Percentiles rank a stretch among this genome's conserved stretches.
Conservation (phyloP, 106 monocot species). For the Allium cepa region DNA sequence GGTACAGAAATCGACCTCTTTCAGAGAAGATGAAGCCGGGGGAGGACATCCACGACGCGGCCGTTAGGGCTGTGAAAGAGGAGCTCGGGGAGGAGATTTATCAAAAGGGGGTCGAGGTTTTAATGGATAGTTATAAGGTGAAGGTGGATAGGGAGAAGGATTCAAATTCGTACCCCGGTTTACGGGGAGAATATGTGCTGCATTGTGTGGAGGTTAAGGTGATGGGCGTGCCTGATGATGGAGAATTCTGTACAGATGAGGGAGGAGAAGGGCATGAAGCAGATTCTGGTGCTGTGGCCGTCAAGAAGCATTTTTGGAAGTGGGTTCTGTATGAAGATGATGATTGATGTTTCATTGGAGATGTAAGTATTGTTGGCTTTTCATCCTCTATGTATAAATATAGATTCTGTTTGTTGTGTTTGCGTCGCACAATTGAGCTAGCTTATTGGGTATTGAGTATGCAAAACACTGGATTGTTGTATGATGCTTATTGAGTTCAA, state of each 20-base stretch:
- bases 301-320: slow-evolving; percentile 77
- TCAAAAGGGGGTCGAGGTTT: slow-evolving; percentile 15
- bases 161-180: slow-evolving; percentile 73
- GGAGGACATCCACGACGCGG: slow-evolving; percentile 68
- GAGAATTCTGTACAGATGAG: slow-evolving; percentile 85
- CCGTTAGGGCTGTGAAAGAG: slow-evolving; percentile 49
- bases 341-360: background rate
- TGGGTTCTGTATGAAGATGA: slow-evolving; percentile 20
- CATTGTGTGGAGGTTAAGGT: slow-evolving; percentile 65
- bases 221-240: slow-evolving; percentile 67
- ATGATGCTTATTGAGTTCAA: no score
- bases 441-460: no score
- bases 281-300: slow-evolving; percentile 25
- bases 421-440: no score
- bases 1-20: slow-evolving; percentile 43
- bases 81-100: slow-evolving; percentile 34
- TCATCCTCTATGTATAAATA: no score
- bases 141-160: slow-evolving; percentile 69
- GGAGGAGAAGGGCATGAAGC: slow-evolving; percentile 35
- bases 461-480: no score
- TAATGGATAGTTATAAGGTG: slow-evolving; percentile 27
- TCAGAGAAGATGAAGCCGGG: slow-evolving; percentile 95
- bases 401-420: no score
- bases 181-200: slow-evolving; percentile 61
- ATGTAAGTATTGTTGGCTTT: no score